Evolutionary conservation across 169 alveolate genomes (phyloP), one percentile per base, ranked within the genome.

Genomic region (Theileria parva): DNA sequence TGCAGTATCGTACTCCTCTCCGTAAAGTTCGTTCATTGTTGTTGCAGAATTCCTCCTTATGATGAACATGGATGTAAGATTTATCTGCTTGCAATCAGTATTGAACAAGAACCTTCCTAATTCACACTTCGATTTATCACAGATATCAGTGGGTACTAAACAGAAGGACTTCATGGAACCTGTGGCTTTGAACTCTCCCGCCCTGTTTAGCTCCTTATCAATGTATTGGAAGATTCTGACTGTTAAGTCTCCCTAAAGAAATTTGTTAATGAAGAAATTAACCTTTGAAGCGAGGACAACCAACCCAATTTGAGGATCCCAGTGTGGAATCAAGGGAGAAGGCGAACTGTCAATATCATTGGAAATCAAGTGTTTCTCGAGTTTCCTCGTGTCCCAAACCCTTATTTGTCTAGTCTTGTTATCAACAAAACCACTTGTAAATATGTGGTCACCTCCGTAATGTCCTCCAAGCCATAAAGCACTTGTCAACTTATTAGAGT

Each of bases 101-200:
- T 87, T 90, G 83, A 77, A 77, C 53, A 87, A 80, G 50, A 90
- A 63, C 32, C 94, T 81, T 15, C 94, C 93, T 19, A 90, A 64
- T 77, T 90, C 94, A 60, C 94, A 90, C 80, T 84, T 90, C 61
- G 88, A 74, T 48, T 79, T 77, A 77, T 90, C 92, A 80, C 94
- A 90, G 17, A 74, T 84, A 23, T 75, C 80, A 13, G 75, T 73
- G 9, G 94, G 94, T 23, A 85, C 68, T 50, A 83, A 86, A 7
- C 93, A 87, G 88, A 90, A 90, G 1, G 92, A 84, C 75, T 83
- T 83, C 48, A 90, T 81, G 64, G 94, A 86, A n/a, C 88, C 88
- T 48, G 77, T 68, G 25, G 91, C 81, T 50, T 90, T 90, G 64
- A 87, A 74, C 61, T 90, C 94, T 11, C 88, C 91, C 8, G 89